Conservation (phyloP, 345 rosid genomes). For the Lepidium aucheri region DNA sequence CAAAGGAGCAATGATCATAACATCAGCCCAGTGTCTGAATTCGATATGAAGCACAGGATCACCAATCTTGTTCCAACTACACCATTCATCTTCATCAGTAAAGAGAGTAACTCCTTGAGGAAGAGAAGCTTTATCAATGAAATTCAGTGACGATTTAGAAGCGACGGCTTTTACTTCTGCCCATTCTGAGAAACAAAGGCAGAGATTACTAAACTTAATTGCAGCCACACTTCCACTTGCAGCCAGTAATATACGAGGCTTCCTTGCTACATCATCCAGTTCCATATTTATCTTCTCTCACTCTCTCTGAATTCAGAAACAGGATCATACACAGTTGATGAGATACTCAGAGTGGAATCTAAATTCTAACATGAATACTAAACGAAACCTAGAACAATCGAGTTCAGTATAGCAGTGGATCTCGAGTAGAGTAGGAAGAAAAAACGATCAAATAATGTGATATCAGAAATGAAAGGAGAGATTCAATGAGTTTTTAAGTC, state of each 20-base stretch:
- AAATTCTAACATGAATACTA: neutral
- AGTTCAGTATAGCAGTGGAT: neutral
- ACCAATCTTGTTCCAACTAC: slow-evolving; percentile 62
- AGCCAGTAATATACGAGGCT: slow-evolving; percentile 55
- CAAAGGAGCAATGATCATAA: slow-evolving; percentile 74
- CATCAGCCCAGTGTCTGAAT: slow-evolving; percentile 77
- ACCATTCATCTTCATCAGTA: slow-evolving; percentile 78
- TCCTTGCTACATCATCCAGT: slow-evolving; percentile 27
- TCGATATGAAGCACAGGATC: slow-evolving; percentile 77
- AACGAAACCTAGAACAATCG: neutral
- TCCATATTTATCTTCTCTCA: slow-evolving; percentile 23
- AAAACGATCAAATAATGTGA: neutral
- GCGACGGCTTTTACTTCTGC: slow-evolving; percentile 76
- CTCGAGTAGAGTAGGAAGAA: neutral
- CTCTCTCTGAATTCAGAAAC: neutral
- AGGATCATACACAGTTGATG: neutral
- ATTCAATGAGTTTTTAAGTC: neutral
- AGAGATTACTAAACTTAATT: slow-evolving; percentile 60
- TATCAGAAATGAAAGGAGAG: neutral
- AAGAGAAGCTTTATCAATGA: slow-evolving; percentile 53
- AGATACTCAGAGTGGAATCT: neutral
- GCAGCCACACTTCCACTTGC: slow-evolving; percentile 90
- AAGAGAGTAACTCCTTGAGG: slow-evolving; percentile 54
- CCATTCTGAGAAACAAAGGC: slow-evolving; percentile 70
- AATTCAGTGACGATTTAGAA: slow-evolving; percentile 54